A percentile compares a stretch with the other conserved stretches of the same genome.
Evolutionary conservation across 805 yeast species (phyloP).

Genomic region (Lachancea sp.): DNA sequence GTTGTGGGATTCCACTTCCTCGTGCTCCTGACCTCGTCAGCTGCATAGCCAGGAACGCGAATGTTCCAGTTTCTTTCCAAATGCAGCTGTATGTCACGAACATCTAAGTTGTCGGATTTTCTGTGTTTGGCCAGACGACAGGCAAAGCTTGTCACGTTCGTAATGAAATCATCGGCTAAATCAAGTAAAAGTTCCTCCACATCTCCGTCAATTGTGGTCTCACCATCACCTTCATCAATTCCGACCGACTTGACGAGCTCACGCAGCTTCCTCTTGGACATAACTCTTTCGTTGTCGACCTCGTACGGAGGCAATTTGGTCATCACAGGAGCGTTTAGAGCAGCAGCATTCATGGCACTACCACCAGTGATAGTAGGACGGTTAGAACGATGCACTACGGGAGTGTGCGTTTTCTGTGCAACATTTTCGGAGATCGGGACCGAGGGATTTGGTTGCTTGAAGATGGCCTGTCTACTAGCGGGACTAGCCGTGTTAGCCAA

Average conservation of each 20-base stretch:
- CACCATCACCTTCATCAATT: constrained; percentile 85
- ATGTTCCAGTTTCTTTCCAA: constrained; percentile 93
- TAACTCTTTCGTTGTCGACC: constrained; percentile 70
- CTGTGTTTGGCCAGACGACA: constrained; percentile 94
- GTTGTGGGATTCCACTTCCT: constrained; percentile 65
- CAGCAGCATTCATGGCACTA: constrained; percentile 61
- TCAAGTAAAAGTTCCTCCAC: constrained; percentile 87
- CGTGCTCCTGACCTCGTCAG: constrained; percentile 80
- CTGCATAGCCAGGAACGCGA: constrained; percentile 85
- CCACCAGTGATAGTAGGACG: constrained; percentile 87
- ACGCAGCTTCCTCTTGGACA: constrained; percentile 81
- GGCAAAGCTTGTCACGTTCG: constrained; percentile 86
- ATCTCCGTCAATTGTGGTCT: constrained; percentile 87
- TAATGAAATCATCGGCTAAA: constrained; percentile 91
- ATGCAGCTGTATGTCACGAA: constrained; percentile 85
- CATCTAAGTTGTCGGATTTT: constrained; percentile 78
- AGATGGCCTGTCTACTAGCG: constrained; percentile 28
- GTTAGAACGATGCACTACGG: constrained; percentile 58
- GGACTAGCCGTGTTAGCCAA: constrained; percentile 23
- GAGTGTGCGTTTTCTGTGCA: constrained; percentile 56
- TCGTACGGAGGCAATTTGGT: constrained; percentile 77
- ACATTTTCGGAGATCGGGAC: constrained; percentile 66
- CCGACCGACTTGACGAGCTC: constrained; percentile 82
- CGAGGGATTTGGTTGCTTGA: constrained; percentile 47
- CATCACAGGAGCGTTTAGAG: constrained; percentile 69